A percentile compares a stretch with the other conserved stretches of the same genome.
Evolutionary conservation across 176 grass and related monocot genomes (phyloP).

Genomic region (Oryza meyeriana): DNA sequence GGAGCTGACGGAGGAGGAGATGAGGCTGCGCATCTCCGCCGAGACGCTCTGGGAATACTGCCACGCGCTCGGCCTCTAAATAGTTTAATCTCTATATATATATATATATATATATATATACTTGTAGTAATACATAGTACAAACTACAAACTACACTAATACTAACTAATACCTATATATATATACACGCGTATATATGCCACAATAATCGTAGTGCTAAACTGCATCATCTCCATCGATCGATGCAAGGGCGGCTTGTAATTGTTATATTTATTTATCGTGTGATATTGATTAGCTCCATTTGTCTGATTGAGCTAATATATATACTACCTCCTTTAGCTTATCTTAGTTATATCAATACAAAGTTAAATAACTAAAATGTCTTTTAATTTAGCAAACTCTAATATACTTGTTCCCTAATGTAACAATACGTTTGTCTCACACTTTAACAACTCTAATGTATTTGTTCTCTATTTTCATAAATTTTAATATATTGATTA

Average conservation of each 20-base stretch:
- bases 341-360: too few species aligned
- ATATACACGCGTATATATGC: not conserved
- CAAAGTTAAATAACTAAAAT: too few species aligned
- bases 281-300: not conserved
- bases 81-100: not conserved
- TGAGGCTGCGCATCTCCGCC: constrained; percentile 28
- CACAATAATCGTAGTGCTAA: not conserved
- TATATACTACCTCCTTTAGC: too few species aligned
- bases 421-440: too few species aligned
- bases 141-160: too few species aligned
- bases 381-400: too few species aligned
- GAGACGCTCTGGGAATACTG: constrained; percentile 42
- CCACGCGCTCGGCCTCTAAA: constrained; percentile 25
- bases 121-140: too few species aligned
- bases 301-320: not conserved
- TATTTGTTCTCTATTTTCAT: too few species aligned
- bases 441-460: too few species aligned
- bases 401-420: too few species aligned
- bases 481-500: too few species aligned
- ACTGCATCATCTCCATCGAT: too few species aligned
- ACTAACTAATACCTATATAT: not conserved
- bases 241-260: not conserved
- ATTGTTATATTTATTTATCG: not conserved
- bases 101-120: not conserved
- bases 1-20: constrained; percentile 37